phyloP scores from a whole-genome alignment of 495 filamentous ascomycete species.

The Emericellopsis terricola region DNA sequence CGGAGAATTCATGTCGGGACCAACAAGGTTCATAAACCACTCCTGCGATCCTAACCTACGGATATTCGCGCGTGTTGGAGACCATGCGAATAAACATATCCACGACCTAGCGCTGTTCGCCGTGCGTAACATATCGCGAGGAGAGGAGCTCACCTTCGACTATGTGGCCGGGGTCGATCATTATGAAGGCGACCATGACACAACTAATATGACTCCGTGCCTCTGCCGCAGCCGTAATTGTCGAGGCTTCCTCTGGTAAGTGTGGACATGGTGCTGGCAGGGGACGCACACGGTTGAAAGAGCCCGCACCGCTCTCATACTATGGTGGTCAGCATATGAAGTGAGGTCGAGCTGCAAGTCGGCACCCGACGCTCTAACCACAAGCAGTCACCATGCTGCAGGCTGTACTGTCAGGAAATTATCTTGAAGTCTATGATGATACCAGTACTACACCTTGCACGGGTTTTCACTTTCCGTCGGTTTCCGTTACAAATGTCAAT shows the following conservation, averaged over 20 bases:
- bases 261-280: no score
- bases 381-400: no score
- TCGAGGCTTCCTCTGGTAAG: constrained; percentile 49
- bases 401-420: no score
- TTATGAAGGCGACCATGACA: constrained; percentile 21
- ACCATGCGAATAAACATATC: constrained; percentile 52
- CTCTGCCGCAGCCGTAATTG: constrained; percentile 50
- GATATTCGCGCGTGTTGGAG: constrained; percentile 66
- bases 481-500: no score
- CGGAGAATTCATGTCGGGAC: constrained; percentile 35
- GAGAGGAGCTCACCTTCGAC: constrained; percentile 73
- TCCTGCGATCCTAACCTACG: constrained; percentile 57
- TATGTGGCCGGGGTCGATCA: constrained; percentile 48
- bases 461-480: no score
- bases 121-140: constrained; percentile 41
- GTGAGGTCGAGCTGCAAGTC: no score
- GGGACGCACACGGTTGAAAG: no score
- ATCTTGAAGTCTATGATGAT: no score
- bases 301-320: no score
- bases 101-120: constrained; percentile 88
- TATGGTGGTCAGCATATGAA: no score
- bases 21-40: constrained; percentile 59
- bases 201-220: constrained; percentile 36
- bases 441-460: no score
- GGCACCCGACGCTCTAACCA: no score